These are phyloP conservation scores for Pythium folliculosum DNA, from an alignment of 352 stramenopile genomes.

Conservation along the genomic window DNA sequence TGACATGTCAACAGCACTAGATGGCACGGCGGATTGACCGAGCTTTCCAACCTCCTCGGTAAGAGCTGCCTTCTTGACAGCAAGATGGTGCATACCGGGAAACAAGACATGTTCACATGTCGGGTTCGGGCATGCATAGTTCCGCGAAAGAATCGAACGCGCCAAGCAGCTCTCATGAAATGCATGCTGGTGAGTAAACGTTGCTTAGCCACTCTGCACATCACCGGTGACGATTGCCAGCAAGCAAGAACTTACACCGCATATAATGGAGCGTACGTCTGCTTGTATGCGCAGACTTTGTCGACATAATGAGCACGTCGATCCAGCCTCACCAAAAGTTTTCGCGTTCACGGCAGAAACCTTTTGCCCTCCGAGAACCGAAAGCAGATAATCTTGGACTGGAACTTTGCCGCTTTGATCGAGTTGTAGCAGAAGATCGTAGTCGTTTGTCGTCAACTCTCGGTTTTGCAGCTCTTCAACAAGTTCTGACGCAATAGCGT, in stretches of 20 bases:
- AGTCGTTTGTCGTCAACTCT: constrained; percentile 86
- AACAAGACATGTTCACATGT: constrained; percentile 57
- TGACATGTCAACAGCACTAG: neutral
- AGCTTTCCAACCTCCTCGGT: neutral
- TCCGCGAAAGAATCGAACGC: constrained; percentile 64
- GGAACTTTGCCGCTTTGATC: constrained; percentile 57
- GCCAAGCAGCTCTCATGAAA: constrained; percentile 81
- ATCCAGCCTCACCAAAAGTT: constrained; percentile 41
- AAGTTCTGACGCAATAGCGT: constrained; percentile 38
- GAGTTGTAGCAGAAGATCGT: constrained; percentile 73
- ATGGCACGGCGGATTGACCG: neutral
- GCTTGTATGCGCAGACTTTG: constrained; percentile 68
- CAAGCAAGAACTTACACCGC: constrained; percentile 40
- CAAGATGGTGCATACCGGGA: constrained; percentile 52
- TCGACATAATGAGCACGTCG: constrained; percentile 51
- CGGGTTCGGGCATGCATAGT: constrained; percentile 55
- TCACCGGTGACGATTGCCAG: too few species aligned
- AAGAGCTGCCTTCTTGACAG: constrained; percentile 6
- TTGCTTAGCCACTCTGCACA: neutral
- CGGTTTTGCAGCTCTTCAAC: constrained; percentile 66
- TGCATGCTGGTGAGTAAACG: constrained; percentile 45
- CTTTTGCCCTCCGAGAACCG: constrained; percentile 46
- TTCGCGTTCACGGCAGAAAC: constrained; percentile 50
- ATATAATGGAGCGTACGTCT: constrained; percentile 49
- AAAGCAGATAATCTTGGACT: constrained; percentile 79